Evolutionary conservation across 2,329 filamentous ascomycete genomes (phyloP).

Genomic region (Pseudogymnoascus sp.): DNA sequence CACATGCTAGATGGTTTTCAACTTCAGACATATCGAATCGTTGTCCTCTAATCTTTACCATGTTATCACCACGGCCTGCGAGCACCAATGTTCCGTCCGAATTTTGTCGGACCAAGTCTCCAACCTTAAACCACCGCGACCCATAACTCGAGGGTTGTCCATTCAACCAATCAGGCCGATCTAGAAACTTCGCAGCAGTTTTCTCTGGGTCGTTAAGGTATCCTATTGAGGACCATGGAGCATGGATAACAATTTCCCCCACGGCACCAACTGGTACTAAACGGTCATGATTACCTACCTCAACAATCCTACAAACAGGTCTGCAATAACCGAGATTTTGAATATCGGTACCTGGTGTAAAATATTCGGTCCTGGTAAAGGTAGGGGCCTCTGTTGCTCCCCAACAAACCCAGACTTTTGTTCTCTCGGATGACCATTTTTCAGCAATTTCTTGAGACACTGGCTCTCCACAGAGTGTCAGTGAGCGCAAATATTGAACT

Average conservation of each 20-base stretch:
- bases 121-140: slow-evolving; percentile 23
- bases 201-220: slow-evolving; percentile 34
- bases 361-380: neutral
- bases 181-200: slow-evolving; percentile 30
- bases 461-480: neutral
- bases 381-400: neutral
- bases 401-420: neutral
- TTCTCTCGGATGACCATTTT: neutral
- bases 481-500: neutral
- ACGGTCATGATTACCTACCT: slow-evolving; percentile 30
- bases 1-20: neutral
- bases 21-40: slow-evolving; percentile 59
- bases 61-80: slow-evolving; percentile 54
- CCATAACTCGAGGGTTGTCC: neutral
- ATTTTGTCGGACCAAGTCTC: slow-evolving; percentile 37
- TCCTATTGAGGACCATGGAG: slow-evolving; percentile 30
- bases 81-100: slow-evolving; percentile 52
- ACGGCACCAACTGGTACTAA: slow-evolving; percentile 28
- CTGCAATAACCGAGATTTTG: neutral
- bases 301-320: slow-evolving; percentile 28
- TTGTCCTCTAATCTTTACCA: slow-evolving; percentile 58
- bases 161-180: slow-evolving; percentile 24
- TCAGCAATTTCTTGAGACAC: neutral
- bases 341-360: neutral
- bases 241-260: slow-evolving; percentile 33